Base-by-base conservation (phyloP, 192 early-diverging fungal species). In the Coemansia sp. region DNA sequence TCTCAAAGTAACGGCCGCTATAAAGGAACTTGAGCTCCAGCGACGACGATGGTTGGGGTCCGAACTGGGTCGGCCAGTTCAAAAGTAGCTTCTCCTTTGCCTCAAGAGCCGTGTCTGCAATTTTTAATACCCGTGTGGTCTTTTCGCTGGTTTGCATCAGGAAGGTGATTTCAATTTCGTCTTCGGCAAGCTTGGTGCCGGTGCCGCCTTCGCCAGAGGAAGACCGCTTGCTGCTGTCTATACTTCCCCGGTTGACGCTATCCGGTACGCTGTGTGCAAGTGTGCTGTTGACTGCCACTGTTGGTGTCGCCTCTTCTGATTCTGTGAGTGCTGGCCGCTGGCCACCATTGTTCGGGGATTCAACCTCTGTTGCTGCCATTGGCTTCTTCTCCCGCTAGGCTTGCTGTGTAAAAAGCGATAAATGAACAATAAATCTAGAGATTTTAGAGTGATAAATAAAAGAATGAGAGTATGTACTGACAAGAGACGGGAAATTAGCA, bases 21-120 rank as follows among this genome's bases (percentile, higher is more conserved):
- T 79, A 79, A 17, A 79, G 62, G 54, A 79, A 52, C 56, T 67
- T 71, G 45, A 79, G 55, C 30, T 79, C 65, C 36, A 60, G 59
- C 23, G 56, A 22, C 11, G 65, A 55, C 29, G 62, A 31, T 11
- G 75, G 75, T 50, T 68, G 64, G 38, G 47, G 20, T n/a, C 65
- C 70, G 57, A 79, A 62, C 50, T 79, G 59, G 10, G 64, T 44
- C 7, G 75, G 75, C 75, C 75, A 79, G 59, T 66, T 45, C 10
- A 57, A 48, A 9, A 73, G 10, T 25, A 79, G 66, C 57, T 41
- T 54, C 64, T 72, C 61, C 59, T 79, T 79, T 11, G 61, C 75
- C 10, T 66, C 59, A 17, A 65, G 62, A 25, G 63, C 63, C 15
- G 62, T 69, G 50, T 79, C 75, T 6, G 53, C 44, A n/a, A 61